Conservation (phyloP, 495 filamentous ascomycete genomes). For the Xylaria telfairii region DNA sequence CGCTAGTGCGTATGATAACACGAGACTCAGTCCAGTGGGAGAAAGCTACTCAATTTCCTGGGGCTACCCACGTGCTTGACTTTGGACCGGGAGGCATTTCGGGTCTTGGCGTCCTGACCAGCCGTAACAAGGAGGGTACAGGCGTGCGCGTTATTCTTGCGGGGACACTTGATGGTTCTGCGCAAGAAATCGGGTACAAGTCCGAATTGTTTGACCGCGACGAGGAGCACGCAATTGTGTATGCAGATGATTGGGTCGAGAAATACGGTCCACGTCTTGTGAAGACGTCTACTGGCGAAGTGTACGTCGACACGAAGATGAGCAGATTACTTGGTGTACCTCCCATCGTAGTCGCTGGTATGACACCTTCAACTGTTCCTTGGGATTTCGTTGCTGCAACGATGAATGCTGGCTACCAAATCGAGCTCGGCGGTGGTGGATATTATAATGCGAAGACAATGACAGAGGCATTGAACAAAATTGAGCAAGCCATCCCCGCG, state of each 20-base stretch:
- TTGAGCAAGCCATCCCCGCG: constrained; percentile 84
- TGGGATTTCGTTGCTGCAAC: constrained; percentile 93
- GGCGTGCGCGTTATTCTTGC: constrained; percentile 94
- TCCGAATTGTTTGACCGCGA: constrained; percentile 96
- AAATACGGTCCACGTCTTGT: constrained; percentile 88
- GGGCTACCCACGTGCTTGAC: constrained; percentile 91
- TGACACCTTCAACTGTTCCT: constrained; percentile 88
- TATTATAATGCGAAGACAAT: constrained; percentile 92
- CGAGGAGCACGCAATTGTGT: constrained; percentile 89
- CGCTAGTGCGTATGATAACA: constrained; percentile 90
- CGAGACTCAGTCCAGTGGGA: constrained; percentile 94
- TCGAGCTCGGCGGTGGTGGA: constrained; percentile 85
- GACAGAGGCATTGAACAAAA: constrained; percentile 87
- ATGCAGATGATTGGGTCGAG: constrained; percentile 97
- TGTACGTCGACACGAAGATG: constrained; percentile 97
- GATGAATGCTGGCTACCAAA: constrained; percentile 91
- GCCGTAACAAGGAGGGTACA: constrained; percentile 97
- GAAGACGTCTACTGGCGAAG: constrained; percentile 83
- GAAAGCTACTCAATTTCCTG: constrained; percentile 84
- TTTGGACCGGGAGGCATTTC: constrained; percentile 97
- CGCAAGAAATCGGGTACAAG: constrained; percentile 92
- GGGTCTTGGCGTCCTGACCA: constrained; percentile 93
- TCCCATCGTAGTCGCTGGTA: constrained; percentile 89
- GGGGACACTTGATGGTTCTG: constrained; percentile 87
- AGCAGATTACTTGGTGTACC: constrained; percentile 88